Evolutionary conservation across 495 filamentous ascomycete species (phyloP).

Genomic region (Monascus purpureus): DNA sequence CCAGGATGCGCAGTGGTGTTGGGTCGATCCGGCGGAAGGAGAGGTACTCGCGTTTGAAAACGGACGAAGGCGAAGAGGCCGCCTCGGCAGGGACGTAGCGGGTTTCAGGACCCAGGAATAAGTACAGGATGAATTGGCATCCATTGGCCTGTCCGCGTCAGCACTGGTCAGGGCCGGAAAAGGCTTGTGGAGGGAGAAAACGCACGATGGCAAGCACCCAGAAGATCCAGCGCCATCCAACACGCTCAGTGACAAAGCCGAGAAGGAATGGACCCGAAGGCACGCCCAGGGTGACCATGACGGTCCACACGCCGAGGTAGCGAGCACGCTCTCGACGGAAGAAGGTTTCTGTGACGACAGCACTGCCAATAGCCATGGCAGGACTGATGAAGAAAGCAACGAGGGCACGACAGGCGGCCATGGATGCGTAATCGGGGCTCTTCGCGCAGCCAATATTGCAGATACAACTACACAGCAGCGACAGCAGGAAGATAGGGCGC

Average conservation of each 20-base stretch:
- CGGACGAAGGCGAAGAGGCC: conserved; percentile 8
- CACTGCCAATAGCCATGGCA: conserved; percentile 39
- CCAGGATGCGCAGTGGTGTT: conserved; percentile 26
- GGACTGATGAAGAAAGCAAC: conserved; percentile 39
- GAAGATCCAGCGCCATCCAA: conserved; percentile 34
- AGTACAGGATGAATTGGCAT: conserved; percentile 36
- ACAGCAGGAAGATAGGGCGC: conserved; percentile 38
- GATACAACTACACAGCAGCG: conserved; percentile 26
- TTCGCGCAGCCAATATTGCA: conserved; percentile 34
- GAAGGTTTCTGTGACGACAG: conserved; percentile 38
- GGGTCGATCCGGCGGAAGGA: conserved; percentile 33
- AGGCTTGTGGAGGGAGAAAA: neutral
- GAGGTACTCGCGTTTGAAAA: conserved; percentile 26
- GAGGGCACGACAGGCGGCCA: conserved; percentile 32
- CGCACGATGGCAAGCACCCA: conserved; percentile 29
- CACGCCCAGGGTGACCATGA: conserved; percentile 32
- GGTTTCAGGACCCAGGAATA: conserved; percentile 43
- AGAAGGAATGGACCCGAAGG: conserved; percentile 29
- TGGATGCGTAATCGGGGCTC: conserved; percentile 22
- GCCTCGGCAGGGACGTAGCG: conserved; percentile 28
- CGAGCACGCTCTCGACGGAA: conserved; percentile 35
- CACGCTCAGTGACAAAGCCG: conserved; percentile 29
- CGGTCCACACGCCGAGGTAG: conserved; percentile 41
- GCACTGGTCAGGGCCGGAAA: neutral
- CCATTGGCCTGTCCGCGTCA: conserved; percentile 29